phyloP scores from a whole-genome alignment of 2,329 filamentous ascomycete genomes.

The Thelonectria blattea region DNA sequence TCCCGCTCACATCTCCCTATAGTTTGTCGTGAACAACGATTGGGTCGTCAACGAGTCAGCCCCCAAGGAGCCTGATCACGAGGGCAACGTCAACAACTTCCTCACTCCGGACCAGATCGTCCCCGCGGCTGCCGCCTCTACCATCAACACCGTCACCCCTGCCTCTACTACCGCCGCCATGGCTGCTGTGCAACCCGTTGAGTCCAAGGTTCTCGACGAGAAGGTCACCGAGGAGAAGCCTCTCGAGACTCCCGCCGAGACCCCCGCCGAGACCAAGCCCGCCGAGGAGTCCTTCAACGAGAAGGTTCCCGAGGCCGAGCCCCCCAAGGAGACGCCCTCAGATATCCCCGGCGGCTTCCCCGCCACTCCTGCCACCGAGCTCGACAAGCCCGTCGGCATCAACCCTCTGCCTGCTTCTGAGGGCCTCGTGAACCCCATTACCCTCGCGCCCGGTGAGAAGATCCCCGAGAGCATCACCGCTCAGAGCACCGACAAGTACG shows the following conservation, averaged over 20 bases:
- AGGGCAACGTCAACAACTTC: constrained; percentile 92
- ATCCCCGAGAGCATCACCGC: constrained; percentile 73
- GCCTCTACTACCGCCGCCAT: constrained; percentile 74
- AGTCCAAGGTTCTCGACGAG: constrained; percentile 37
- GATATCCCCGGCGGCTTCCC: constrained; percentile 9
- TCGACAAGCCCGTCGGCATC: constrained; percentile 61
- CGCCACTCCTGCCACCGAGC: constrained; percentile 65
- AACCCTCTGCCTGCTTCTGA: constrained; percentile 67
- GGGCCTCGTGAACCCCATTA: constrained; percentile 78
- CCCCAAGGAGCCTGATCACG: constrained; percentile 80
- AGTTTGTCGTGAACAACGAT: constrained; percentile 95
- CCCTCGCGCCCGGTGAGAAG: constrained; percentile 78
- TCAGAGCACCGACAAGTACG: constrained; percentile 72
- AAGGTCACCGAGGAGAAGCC: constrained; percentile 5
- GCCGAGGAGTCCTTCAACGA: constrained; percentile 18
- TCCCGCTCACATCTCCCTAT: constrained; percentile 31
- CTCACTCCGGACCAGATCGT: constrained; percentile 75
- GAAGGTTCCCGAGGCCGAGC: constrained; percentile 24
- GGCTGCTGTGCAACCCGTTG: constrained; percentile 64
- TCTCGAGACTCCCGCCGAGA: constrained; percentile 1
- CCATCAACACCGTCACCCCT: constrained; percentile 72
- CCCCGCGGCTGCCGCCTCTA: constrained; percentile 56
- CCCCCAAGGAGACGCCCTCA: constrained; percentile 5
- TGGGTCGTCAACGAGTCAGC: constrained; percentile 86
- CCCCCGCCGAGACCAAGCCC: constrained; percentile 24